Evolutionary conservation across 2,329 filamentous ascomycete genomes (phyloP).

Genomic region (Trichoderma koningii): DNA sequence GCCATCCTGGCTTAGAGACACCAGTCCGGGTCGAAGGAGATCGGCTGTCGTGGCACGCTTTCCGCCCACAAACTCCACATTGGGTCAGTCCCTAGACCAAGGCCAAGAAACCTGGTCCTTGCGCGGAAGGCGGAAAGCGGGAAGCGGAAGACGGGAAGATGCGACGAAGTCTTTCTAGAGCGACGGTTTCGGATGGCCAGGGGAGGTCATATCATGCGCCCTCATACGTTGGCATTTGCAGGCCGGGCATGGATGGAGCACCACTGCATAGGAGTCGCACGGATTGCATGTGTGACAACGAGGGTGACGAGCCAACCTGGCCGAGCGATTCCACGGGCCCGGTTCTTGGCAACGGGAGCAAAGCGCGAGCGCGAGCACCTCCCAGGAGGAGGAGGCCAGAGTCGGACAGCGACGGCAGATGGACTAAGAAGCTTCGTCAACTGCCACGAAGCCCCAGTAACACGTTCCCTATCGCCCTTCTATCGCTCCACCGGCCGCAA

Average conservation of each 20-base stretch:
- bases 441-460: neutral
- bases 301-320: conserved; percentile 14
- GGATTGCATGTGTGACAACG: conserved; percentile 13
- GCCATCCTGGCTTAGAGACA: neutral
- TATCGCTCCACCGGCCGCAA: neutral
- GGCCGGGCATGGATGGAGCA: conserved; percentile 11
- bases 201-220: conserved; percentile 9
- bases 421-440: no score
- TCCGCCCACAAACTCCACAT: conserved; percentile 16
- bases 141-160: conserved; percentile 26
- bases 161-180: conserved; percentile 17
- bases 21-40: conserved; percentile 2
- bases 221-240: conserved; percentile 11
- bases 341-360: conserved; percentile 28
- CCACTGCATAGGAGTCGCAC: conserved; percentile 7
- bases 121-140: conserved; percentile 26
- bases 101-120: conserved; percentile 8
- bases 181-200: conserved; percentile 1
- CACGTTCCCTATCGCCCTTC: neutral
- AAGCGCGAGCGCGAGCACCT: neutral
- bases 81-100: conserved; percentile 14
- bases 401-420: neutral
- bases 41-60: conserved; percentile 18
- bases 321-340: conserved; percentile 26
- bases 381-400: neutral